Evolutionary conservation across 257 asterid genomes (phyloP), one percentile per base, ranked within the genome.

Genomic region (Perilla frutescens): DNA sequence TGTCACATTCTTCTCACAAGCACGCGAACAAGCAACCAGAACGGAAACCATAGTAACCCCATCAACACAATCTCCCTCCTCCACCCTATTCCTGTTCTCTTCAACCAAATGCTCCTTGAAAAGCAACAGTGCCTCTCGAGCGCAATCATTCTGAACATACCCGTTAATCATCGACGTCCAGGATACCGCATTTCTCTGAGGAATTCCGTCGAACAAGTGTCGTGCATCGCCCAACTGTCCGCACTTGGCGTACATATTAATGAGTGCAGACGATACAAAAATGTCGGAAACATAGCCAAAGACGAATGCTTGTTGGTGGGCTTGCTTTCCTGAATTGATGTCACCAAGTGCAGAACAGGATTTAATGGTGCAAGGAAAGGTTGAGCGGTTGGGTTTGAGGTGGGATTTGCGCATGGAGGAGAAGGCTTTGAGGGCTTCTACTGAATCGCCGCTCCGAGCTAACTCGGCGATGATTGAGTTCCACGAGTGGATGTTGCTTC

Each of bases 141-240:
- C 63, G 8, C 62, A 80, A 10, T 63, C 84, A 56, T 90, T 92
- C 54, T 85, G 90, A 57, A 87, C 89, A 51, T 86, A 90, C 2
- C 98, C 99, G 39, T 81, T 86, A 66, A 95, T 88, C 92, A 95
- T 87, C 14, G 97, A 87, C 47, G 98, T 92, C 98, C 99, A 92
- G n/a, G 94, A 91, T 43, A 95, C 98, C 37, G 89, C 85, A 69
- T 95, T 95, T 88, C 89, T 81, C 0, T 72, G 82, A 59, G 94
- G 92, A 79, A 86, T 87, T 84, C 81, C 93, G 48, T 95, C 92
- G 64, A 95, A 95, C 90, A 92, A 40, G 36, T 62, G 77, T 4
- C 90, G 61, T 26, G 98, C 99, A 70, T 90, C 96, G 2, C 48
- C 62, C 70, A 95, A 29, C 4, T 82, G 61, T 11, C 91, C 87